Base-by-base conservation (phyloP, 768 basidiomycete species). In the Lentinula aciculospora region DNA sequence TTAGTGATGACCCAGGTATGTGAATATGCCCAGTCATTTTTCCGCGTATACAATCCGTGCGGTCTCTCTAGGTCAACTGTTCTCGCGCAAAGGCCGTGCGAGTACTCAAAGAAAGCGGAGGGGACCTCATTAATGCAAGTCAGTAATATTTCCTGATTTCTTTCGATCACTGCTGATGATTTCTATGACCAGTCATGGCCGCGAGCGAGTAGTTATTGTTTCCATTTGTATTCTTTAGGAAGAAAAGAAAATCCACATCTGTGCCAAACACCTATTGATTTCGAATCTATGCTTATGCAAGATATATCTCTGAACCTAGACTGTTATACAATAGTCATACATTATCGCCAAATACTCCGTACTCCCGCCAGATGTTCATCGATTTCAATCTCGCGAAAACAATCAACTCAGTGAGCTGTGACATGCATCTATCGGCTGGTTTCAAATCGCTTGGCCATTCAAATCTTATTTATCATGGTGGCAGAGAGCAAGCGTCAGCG, bases 111-210 rank as follows among this genome's bases (percentile, higher is more conserved):
- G 92, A 94, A 65, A 92, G 85, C 64, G 88, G 89, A 53, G 94
- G 94, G 37, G 95, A 98, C 75, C 71, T 98, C 71, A 95, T 97
- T 78, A 95, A 94, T 73, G 95, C 94, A 60, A 96, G 94, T 96
- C 69, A 72, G 94, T 90, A 21, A 50, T 9, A n/a, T 45, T 58
- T 48, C 49, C 27, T 58, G 28, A 53, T 13, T 32, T 54, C 12
- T 31, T 34, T 47, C 32, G 58, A 13, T 37, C 2, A 21, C 12
- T 42, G 29, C 13, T 13, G 60, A 25, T 63, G 42, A 23, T 21
- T 63, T 71, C 49, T 61, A n/a, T 15, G 25, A 42, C 59, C 61
- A 94, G 92, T 94, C 72, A 94, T 94, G 92, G 89, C 92, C 9
- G 92, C 92, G 64, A 92, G 88, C 84, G 89, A 90, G 76, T 94